phyloP scores from a whole-genome alignment of 345 rosid species.

The thale cress (Arabidopsis thaliana) region DNA sequence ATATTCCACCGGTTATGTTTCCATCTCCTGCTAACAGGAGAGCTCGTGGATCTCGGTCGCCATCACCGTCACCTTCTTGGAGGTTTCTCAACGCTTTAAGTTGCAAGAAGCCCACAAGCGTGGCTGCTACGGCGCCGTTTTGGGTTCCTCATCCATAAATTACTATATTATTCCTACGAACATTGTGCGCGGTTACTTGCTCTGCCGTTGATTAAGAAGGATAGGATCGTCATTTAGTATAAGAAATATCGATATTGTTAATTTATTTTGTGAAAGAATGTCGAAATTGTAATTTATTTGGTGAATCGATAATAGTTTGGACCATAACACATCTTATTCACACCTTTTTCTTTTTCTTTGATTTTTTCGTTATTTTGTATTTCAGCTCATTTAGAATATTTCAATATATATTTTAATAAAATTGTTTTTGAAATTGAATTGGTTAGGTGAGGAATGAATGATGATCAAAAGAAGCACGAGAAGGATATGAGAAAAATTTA shows the following conservation, averaged over 20 bases:
- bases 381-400: not conserved
- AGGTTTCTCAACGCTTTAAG: slow-evolving; percentile 64
- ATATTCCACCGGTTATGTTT: slow-evolving; percentile 50
- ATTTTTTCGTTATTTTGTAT: not conserved
- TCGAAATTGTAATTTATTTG: slow-evolving; percentile 35
- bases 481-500: slow-evolving; percentile 45
- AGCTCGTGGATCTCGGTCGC: slow-evolving; percentile 41
- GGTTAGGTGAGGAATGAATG: slow-evolving; percentile 46
- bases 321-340: not conserved
- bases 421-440: slow-evolving; percentile 8
- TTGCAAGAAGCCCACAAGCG: slow-evolving; percentile 63
- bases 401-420: not conserved
- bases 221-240: slow-evolving; percentile 11
- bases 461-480: slow-evolving; percentile 55
- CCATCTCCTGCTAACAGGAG: slow-evolving; percentile 43
- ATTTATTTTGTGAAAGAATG: slow-evolving; percentile 24
- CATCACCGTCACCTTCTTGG: slow-evolving; percentile 53
- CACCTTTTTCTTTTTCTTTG: not conserved
- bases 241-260: slow-evolving; percentile 21
- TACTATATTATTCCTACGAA: not conserved
- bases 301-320: slow-evolving; percentile 30
- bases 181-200: slow-evolving; percentile 8
- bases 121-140: slow-evolving; percentile 62
- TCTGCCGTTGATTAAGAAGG: slow-evolving; percentile 13
- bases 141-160: slow-evolving; percentile 45